Percentiles rank a stretch among this genome's conserved stretches.
Evolutionary conservation across 2,329 filamentous ascomycete genomes (phyloP).

Genomic region (Lasiodiplodia hormozganensis): DNA sequence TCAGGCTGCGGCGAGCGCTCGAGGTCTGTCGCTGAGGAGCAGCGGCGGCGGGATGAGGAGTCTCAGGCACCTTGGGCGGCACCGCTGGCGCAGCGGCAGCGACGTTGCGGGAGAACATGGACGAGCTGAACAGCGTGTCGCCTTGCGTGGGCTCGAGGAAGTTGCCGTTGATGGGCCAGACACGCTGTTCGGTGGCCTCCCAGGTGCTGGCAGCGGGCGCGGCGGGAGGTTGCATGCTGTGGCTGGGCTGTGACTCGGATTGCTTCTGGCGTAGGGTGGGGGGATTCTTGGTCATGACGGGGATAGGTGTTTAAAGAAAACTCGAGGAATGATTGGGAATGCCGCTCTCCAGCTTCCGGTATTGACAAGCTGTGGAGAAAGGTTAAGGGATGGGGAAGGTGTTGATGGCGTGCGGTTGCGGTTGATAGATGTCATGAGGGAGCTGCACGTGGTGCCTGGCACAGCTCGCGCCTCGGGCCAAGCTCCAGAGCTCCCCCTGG

Average conservation of each 20-base stretch:
- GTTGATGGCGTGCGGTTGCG: constrained; percentile 10
- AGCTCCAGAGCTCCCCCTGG: constrained; percentile 27
- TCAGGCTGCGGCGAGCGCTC: constrained; percentile 34
- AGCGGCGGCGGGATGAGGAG: constrained; percentile 16
- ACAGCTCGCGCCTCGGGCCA: constrained; percentile 17
- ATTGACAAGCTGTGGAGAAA: neutral
- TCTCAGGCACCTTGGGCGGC: constrained; percentile 42
- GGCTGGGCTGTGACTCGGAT: constrained; percentile 40
- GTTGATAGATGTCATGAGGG: constrained; percentile 21
- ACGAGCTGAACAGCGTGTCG: constrained; percentile 32
- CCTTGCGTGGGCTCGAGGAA: constrained; percentile 32
- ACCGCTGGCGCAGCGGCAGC: constrained; percentile 42
- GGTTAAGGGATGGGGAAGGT: constrained; percentile 1
- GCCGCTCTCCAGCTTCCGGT: neutral
- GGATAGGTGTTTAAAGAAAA: neutral
- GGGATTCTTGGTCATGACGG: constrained; percentile 46
- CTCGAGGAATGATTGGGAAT: neutral
- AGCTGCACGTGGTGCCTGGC: constrained; percentile 26
- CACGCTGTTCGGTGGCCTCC: constrained; percentile 1
- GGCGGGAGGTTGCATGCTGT: constrained; percentile 36
- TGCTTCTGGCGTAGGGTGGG: constrained; percentile 44
- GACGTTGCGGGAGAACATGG: constrained; percentile 31
- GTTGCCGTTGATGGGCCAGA: constrained; percentile 31
- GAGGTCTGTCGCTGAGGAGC: constrained; percentile 5
- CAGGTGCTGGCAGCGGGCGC: constrained; percentile 21